Base-by-base conservation (phyloP, 2,329 filamentous ascomycete species). In the Nigrograna mackinnonii region DNA sequence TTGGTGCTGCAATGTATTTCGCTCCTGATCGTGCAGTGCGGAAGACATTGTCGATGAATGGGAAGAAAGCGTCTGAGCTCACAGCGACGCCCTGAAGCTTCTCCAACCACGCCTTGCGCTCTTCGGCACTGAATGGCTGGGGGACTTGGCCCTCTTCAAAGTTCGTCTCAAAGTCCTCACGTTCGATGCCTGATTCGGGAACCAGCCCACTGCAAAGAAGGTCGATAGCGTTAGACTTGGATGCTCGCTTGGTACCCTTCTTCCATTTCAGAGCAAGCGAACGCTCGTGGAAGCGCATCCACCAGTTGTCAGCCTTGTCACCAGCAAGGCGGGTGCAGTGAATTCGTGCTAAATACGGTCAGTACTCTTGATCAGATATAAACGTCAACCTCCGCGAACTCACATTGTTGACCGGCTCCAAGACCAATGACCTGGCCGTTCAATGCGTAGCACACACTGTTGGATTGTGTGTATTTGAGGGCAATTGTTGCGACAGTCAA, bases 251-350 rank as follows among this genome's bases (percentile, higher is more conserved):
- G 66, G 88, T 90, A 60, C 94, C 92, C 77, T 94, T 92, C 82
- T 96, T 96, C 89, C 91, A 99, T 77, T 92, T 89, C 69, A 99
- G 86, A 64, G 77, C 79, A 37, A 97, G 80, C 11, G 94, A 89
- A 39, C 89, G 86, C 57, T 89, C 86, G 77, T 96, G 89, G 84
- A 97, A 97, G 62, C 94, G 88, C 79, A 99, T 87, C 94, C 92
- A 99, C 92, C 92, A 97, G 79, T 95, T 96, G 73, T 99, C 94
- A 36, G 91, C 90, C 80, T 99, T 99, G 78, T 97, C 92, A 47
- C 94, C 94, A 9, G 94, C 94, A 38, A 99, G 83, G 54, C 94
- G 87, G 31, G 94, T 99, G 83, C 94, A 99, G 80, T 99, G 94
- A 59, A 99, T 99, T 57, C 94, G 87, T 49, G 89, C 65, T 68